Conservation (phyloP, 2,329 filamentous ascomycete genomes). For the Ophidiomyces ophidiicola region DNA sequence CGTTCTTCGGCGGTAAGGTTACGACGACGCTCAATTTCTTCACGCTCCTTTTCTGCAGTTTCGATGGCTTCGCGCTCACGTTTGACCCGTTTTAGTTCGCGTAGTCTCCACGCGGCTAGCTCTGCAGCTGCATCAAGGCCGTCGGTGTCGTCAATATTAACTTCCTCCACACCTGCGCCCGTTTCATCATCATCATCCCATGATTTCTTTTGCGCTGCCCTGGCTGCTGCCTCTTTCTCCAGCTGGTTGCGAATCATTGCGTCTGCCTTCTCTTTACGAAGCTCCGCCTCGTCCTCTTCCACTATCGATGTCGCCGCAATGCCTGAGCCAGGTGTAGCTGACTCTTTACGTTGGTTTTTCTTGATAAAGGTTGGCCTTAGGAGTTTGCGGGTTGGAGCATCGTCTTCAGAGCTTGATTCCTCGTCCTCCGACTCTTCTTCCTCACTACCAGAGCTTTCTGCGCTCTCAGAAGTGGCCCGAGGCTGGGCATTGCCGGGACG, state of each 20-base stretch:
- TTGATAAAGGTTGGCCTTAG: constrained; percentile 57
- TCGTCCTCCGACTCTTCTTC: constrained; percentile 10
- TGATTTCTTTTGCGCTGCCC: constrained; percentile 63
- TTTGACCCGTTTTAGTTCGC: constrained; percentile 80
- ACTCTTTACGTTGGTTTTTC: constrained; percentile 46
- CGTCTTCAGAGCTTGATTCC: constrained; percentile 19
- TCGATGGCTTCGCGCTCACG: constrained; percentile 78
- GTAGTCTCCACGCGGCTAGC: constrained; percentile 81
- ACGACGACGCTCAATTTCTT: constrained; percentile 75
- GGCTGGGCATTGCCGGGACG: not conserved
- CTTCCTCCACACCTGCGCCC: constrained; percentile 52
- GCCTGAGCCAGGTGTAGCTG: constrained; percentile 18
- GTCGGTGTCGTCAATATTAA: constrained; percentile 80
- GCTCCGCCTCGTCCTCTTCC: constrained; percentile 35
- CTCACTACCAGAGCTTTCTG: constrained; percentile 6
- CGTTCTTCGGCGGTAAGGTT: constrained; percentile 81
- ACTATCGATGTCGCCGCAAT: constrained; percentile 16
- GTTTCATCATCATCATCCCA: constrained; percentile 59
- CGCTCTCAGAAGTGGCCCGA: not conserved
- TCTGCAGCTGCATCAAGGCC: constrained; percentile 77
- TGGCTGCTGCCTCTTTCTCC: constrained; percentile 63
- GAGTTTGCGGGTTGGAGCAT: constrained; percentile 44
- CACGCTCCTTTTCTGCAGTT: constrained; percentile 67
- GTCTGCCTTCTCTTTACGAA: constrained; percentile 55
- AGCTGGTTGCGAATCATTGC: constrained; percentile 80